These are phyloP conservation scores for Gynandropsis gynandra DNA, from an alignment of 345 rosid genomes.

Conservation along the genomic window DNA sequence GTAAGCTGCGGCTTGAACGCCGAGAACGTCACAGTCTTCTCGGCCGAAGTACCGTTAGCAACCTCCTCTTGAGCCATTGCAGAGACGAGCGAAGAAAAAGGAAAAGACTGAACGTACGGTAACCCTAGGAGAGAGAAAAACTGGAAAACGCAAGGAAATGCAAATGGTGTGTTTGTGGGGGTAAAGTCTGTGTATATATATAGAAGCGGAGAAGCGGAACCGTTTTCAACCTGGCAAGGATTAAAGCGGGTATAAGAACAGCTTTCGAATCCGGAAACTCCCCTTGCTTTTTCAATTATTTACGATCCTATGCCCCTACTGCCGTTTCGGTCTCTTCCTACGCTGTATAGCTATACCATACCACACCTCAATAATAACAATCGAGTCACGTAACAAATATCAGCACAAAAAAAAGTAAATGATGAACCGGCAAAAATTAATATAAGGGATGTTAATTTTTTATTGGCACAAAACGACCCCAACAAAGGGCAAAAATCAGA, in stretches of 20 bases:
- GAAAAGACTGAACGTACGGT: background rate
- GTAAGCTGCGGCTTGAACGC: slow-evolving; percentile 57
- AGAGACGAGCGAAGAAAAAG: slow-evolving; percentile 5
- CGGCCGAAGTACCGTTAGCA: slow-evolving; percentile 45
- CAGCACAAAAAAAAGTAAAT: too few species aligned
- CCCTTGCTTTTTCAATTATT: slow-evolving; percentile 22
- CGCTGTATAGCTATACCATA: too few species aligned
- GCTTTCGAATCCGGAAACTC: background rate
- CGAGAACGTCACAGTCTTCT: slow-evolving; percentile 42
- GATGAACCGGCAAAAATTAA: too few species aligned
- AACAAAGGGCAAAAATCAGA: too few species aligned
- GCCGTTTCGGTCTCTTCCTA: background rate
- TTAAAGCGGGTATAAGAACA: slow-evolving; percentile 24
- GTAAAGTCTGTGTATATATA: slow-evolving; percentile 21
- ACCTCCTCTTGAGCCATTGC: slow-evolving; percentile 50
- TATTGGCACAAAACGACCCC: too few species aligned
- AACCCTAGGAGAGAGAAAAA: background rate
- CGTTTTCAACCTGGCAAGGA: slow-evolving; percentile 30
- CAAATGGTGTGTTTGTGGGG: slow-evolving; percentile 8
- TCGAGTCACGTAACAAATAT: too few species aligned
- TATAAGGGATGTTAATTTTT: too few species aligned
- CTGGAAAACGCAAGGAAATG: slow-evolving; percentile 7
- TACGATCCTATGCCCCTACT: slow-evolving; percentile 29
- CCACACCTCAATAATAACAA: too few species aligned
- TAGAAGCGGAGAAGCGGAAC: slow-evolving; percentile 60